A percentile compares a stretch with the other conserved stretches of the same genome.
Conservation (phyloP, 139 green algal genomes). For the Coelastrella sp. region DNA sequence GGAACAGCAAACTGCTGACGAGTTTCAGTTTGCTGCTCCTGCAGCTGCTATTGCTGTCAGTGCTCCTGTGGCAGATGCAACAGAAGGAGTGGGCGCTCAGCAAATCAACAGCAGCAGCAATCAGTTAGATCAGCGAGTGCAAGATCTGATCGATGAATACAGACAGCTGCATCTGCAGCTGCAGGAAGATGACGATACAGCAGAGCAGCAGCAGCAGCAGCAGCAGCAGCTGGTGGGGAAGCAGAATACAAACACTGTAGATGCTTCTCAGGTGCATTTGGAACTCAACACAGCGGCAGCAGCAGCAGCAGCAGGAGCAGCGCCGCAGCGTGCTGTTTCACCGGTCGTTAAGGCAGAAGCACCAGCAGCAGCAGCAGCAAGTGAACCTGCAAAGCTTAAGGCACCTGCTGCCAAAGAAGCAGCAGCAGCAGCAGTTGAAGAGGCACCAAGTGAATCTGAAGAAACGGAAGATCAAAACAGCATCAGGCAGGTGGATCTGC, state of each 20-base stretch:
- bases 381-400: not conserved
- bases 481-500: not conserved
- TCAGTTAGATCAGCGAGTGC: slow-evolving; percentile 22
- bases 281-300: too few relatives aligned
- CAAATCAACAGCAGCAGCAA: not conserved
- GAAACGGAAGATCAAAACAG: not conserved
- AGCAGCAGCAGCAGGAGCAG: too few relatives aligned
- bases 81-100: not conserved
- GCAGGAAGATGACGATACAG: slow-evolving; percentile 11
- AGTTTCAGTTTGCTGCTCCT: not conserved
- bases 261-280: not conserved
- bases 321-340: too few relatives aligned
- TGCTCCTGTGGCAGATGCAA: too few relatives aligned
- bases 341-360: too few relatives aligned
- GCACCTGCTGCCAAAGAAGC: not conserved
- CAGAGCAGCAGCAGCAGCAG: not conserved
- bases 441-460: not conserved
- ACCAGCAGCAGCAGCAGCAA: slow-evolving; percentile 12
- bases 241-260: not conserved
- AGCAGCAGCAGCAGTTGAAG: slow-evolving; percentile 21
- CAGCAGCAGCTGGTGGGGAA: not conserved
- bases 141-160: slow-evolving; percentile 33
- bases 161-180: slow-evolving; percentile 40
- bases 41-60: not conserved
- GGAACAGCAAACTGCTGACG: too few relatives aligned